These are phyloP conservation scores for Ormosia semicastrata DNA, from an alignment of 306 rosid genomes.

Conservation along the genomic window DNA sequence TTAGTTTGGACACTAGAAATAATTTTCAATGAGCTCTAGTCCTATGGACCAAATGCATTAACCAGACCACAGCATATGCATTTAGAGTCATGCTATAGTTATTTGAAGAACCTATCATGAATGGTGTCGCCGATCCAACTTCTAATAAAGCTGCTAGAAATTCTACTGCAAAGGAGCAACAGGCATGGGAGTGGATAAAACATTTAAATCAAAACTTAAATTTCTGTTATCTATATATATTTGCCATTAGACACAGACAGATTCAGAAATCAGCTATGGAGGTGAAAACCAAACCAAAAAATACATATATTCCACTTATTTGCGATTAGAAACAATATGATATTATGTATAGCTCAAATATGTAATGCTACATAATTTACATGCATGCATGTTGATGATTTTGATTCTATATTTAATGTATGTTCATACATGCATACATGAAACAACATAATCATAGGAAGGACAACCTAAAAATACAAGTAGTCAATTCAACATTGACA, in stretches of 20 bases:
- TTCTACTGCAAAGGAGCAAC: not conserved
- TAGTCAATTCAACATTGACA: constrained; percentile 19
- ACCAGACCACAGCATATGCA: constrained; percentile 4
- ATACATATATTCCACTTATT: too few relatives aligned
- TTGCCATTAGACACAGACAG: too few relatives aligned
- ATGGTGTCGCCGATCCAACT: constrained; percentile 19
- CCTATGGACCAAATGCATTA: constrained; percentile 36
- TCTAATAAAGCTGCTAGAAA: constrained; percentile 11
- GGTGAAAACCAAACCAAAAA: too few relatives aligned
- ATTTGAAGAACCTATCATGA: constrained; percentile 2
- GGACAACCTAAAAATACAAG: not conserved
- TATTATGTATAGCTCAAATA: too few relatives aligned
- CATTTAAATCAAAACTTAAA: too few relatives aligned
- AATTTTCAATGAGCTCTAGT: constrained; percentile 30
- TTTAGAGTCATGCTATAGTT: constrained; percentile 12
- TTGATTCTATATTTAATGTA: not conserved
- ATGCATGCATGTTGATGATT: not conserved
- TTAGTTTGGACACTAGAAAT: constrained; percentile 19
- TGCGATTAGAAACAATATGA: too few relatives aligned
- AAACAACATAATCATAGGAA: not conserved
- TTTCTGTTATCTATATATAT: too few relatives aligned
- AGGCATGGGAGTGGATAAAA: not conserved
- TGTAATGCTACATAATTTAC: too few relatives aligned
- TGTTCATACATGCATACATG: not conserved
- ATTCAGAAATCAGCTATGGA: too few relatives aligned